Conservation (phyloP, 1,139 yeast species). For the Scheffersomyces titani region DNA sequence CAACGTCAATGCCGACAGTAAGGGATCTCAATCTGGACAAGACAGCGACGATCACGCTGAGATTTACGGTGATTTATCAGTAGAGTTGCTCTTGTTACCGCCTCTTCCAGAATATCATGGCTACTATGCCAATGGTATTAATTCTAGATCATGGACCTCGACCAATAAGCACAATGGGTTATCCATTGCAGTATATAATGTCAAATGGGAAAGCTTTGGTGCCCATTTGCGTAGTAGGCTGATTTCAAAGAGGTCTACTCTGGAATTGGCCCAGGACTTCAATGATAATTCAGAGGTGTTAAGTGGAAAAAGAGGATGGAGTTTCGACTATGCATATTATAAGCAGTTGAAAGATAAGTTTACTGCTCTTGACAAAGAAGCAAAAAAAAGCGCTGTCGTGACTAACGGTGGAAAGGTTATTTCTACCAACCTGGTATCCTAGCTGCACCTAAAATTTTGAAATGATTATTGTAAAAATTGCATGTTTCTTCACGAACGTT, state of each 20-base stretch:
- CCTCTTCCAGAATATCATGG: conserved; percentile 63
- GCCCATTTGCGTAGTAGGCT: neutral
- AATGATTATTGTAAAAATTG: neutral
- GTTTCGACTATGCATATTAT: neutral
- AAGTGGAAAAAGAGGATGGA: neutral
- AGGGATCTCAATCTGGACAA: conserved; percentile 5
- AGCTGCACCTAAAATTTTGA: neutral
- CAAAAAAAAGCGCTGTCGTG: neutral
- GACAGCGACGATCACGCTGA: conserved; percentile 6
- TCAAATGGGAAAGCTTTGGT: neutral
- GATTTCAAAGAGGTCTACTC: neutral
- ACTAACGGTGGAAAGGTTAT: neutral
- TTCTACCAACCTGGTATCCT: neutral
- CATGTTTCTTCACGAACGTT: neutral
- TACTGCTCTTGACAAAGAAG: neutral
- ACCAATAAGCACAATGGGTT: conserved; percentile 64
- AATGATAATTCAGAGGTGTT: neutral
- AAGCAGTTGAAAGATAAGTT: neutral
- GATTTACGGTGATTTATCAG: conserved; percentile 57
- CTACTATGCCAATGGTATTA: conserved; percentile 62
- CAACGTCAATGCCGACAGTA: conserved; percentile 10
- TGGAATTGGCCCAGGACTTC: neutral
- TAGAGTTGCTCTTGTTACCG: conserved; percentile 72
- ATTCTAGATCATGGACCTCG: conserved; percentile 69
- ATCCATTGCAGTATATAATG: conserved; percentile 52